phyloP scores from a whole-genome alignment of 495 filamentous ascomycete genomes.

The Neurospora sp. region DNA sequence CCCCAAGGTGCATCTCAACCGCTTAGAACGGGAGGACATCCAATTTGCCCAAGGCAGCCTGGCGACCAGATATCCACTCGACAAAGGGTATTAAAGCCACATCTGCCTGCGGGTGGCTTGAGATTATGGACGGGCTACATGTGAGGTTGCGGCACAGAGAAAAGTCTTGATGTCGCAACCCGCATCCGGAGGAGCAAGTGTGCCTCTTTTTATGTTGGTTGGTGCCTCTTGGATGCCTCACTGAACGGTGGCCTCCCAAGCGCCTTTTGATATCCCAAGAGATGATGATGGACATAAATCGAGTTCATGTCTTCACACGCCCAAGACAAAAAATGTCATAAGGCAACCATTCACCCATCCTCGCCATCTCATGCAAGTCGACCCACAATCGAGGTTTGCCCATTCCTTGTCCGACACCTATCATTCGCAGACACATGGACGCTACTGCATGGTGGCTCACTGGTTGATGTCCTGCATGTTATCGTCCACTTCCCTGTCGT shows the following conservation, averaged over 20 bases:
- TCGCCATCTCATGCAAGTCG: background rate
- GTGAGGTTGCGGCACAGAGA: background rate
- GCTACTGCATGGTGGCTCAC: background rate
- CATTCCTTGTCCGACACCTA: background rate
- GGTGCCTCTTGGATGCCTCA: background rate
- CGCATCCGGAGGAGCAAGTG: background rate
- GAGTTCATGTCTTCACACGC: too few species aligned
- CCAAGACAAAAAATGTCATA: background rate
- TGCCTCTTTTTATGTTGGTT: background rate
- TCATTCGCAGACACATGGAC: background rate
- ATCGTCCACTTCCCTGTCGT: background rate
- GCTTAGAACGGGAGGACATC: background rate
- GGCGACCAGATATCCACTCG: background rate
- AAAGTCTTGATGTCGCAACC: background rate
- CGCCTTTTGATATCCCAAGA: background rate
- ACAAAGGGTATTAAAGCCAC: background rate
- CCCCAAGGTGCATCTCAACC: background rate
- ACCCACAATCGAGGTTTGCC: background rate
- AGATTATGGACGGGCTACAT: background rate
- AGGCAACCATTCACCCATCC: background rate
- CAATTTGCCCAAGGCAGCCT: background rate
- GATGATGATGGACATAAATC: too few species aligned
- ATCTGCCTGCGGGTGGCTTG: background rate
- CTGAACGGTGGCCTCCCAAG: background rate
- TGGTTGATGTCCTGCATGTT: background rate